A percentile compares a stretch with the other conserved stretches of the same genome.
phyloP scores from a whole-genome alignment of 768 basidiomycete genomes.

The Suillus lakei region DNA sequence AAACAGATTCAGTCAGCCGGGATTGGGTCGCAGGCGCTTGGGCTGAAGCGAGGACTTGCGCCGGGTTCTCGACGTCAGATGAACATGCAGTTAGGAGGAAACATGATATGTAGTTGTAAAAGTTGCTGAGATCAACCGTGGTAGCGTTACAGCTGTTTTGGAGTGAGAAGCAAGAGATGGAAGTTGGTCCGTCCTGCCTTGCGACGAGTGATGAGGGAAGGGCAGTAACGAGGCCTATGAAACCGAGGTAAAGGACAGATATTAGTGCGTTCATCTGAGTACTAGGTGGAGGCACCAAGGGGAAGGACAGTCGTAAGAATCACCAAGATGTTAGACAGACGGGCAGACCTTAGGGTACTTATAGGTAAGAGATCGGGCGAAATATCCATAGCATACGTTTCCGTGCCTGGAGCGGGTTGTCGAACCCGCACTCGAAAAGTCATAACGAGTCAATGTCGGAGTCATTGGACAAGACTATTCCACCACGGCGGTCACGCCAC shows the following conservation, averaged over 20 bases:
- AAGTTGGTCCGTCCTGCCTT: conserved; percentile 17
- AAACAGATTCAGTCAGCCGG: conserved; percentile 21
- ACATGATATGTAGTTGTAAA: conserved; percentile 24
- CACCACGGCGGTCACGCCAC: not conserved
- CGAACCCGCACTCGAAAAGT: not conserved
- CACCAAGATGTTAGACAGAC: not conserved
- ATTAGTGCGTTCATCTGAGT: not conserved
- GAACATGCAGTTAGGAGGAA: conserved; percentile 25
- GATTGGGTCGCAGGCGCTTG: conserved; percentile 23
- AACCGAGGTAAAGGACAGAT: conserved; percentile 4
- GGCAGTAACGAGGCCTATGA: conserved; percentile 13
- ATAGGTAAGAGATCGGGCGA: not conserved
- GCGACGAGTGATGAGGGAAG: conserved; percentile 9
- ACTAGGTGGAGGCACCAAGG: not conserved
- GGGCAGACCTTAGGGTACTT: not conserved
- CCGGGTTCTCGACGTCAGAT: conserved; percentile 7
- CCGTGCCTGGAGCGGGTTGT: not conserved
- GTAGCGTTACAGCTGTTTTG: conserved; percentile 24
- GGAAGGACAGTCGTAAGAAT: conserved; percentile 1
- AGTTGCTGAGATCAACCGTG: conserved; percentile 19
- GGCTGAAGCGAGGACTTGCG: conserved; percentile 8
- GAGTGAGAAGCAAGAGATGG: conserved; percentile 20
- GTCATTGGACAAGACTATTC: not conserved
- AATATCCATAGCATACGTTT: not conserved
- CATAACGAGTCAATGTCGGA: not conserved